A percentile compares a stretch with the other conserved stretches of the same genome.
phyloP scores from a whole-genome alignment of 768 basidiomycete species.

The Imleria badia region DNA sequence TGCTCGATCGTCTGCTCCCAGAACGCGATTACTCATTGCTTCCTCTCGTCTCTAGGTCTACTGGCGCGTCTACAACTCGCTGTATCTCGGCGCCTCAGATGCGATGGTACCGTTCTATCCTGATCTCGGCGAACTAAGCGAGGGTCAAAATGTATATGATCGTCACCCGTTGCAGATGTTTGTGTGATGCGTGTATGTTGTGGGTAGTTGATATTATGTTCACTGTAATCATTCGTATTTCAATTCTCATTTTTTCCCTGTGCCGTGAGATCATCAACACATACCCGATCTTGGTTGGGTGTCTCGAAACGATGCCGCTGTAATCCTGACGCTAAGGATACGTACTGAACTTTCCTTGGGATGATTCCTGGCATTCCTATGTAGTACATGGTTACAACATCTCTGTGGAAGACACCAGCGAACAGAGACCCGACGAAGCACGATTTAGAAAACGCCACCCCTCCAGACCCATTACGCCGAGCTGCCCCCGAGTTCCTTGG shows the following conservation, averaged over 20 bases:
- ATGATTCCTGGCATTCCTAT: too few species aligned
- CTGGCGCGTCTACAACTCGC: constrained; percentile 93
- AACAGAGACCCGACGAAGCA: too few species aligned
- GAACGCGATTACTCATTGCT: neutral
- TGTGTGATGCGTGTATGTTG: constrained; percentile 45
- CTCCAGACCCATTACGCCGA: neutral
- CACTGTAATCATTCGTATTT: constrained; percentile 1
- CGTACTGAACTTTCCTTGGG: too few species aligned
- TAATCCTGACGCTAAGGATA: too few species aligned
- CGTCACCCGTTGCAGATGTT: constrained; percentile 83
- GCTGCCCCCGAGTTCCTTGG: constrained; percentile 29
- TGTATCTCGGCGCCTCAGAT: constrained; percentile 89
- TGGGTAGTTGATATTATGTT: constrained; percentile 6
- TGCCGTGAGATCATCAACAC: too few species aligned
- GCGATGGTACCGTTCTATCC: constrained; percentile 96
- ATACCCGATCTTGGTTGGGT: too few species aligned
- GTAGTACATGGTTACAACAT: too few species aligned
- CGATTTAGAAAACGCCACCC: neutral
- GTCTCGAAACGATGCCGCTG: too few species aligned
- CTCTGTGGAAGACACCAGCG: too few species aligned
- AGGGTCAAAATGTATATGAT: constrained; percentile 88
- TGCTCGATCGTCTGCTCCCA: neutral
- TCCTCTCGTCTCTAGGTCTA: constrained; percentile 50
- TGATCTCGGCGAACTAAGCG: constrained; percentile 84
- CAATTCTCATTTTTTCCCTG: too few species aligned